Evolutionary conservation across 1,284 basidiomycete species (phyloP).

Genomic region (Fomitopsis schrenkii): DNA sequence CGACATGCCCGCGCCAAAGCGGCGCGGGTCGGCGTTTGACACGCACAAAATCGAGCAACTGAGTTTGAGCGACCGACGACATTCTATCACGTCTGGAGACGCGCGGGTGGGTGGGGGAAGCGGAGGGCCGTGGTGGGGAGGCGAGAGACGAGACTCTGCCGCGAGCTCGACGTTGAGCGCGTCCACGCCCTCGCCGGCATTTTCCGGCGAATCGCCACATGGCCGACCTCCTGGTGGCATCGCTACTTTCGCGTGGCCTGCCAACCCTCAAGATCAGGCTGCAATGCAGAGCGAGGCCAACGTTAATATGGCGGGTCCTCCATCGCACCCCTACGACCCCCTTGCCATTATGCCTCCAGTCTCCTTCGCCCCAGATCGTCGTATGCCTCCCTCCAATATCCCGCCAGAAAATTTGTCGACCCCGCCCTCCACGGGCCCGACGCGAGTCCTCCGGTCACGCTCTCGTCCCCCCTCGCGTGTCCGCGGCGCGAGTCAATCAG

Average conservation of each 20-base stretch:
- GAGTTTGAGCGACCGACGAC: conserved; percentile 70
- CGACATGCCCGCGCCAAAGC: conserved; percentile 70
- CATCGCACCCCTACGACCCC: conserved; percentile 40
- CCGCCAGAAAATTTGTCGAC: conserved; percentile 40
- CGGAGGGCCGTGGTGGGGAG: conserved; percentile 47
- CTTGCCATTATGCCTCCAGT: conserved; percentile 52
- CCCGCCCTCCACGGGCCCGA: conserved; percentile 38
- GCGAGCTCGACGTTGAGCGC: conserved; percentile 44
- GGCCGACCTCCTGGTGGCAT: conserved; percentile 58
- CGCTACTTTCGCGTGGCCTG: conserved; percentile 69
- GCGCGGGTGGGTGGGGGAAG: conserved; percentile 36
- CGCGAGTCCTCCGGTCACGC: conserved; percentile 55
- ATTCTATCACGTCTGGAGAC: conserved; percentile 50
- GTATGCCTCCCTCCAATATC: conserved; percentile 64
- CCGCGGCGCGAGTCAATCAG: conserved; percentile 37
- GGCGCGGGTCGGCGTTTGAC: conserved; percentile 76
- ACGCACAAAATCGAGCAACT: conserved; percentile 67
- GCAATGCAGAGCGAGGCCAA: conserved; percentile 40
- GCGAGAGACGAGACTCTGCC: conserved; percentile 65
- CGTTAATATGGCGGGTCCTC: conserved; percentile 31
- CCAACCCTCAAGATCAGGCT: conserved; percentile 40
- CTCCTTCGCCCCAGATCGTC: conserved; percentile 56
- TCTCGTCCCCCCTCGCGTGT: conserved; percentile 69
- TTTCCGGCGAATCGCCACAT: conserved; percentile 63
- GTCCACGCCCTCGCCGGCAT: conserved; percentile 49